Evolutionary conservation across 192 early-diverging fungal species (phyloP).

Genomic region (Funneliformis mosseae): DNA sequence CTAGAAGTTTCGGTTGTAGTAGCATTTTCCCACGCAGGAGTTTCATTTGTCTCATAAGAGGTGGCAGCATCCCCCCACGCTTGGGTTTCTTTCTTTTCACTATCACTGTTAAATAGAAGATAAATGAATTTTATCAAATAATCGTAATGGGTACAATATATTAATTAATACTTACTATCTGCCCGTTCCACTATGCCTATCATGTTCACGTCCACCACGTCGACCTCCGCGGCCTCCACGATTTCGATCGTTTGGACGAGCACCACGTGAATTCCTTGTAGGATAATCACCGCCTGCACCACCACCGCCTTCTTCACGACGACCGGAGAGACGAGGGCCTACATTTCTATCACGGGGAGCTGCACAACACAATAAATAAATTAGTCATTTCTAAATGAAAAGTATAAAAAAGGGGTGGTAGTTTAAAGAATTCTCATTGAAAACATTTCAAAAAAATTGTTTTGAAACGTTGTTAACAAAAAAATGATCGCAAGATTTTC

Average conservation of each 20-base stretch:
- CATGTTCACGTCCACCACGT: slow-evolving; percentile 72
- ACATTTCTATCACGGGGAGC: slow-evolving; percentile 32
- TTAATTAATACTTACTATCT: slow-evolving; percentile 44
- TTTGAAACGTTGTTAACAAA: background rate
- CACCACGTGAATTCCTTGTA: slow-evolving; percentile 49
- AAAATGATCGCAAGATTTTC: background rate
- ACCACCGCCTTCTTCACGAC: slow-evolving; percentile 40
- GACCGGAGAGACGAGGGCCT: slow-evolving; percentile 32
- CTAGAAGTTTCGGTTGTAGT: slow-evolving; percentile 44
- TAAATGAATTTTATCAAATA: slow-evolving; percentile 15
- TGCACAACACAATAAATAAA: background rate
- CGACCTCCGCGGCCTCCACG: slow-evolving; percentile 59
- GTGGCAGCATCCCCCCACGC: slow-evolving; percentile 75
- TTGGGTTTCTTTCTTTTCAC: slow-evolving; percentile 90
- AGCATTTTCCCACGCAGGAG: slow-evolving; percentile 39
- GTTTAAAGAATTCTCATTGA: background rate
- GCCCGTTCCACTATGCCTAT: slow-evolving; percentile 86
- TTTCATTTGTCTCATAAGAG: slow-evolving; percentile 54
- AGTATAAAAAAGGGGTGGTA: too few species aligned
- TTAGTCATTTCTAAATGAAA: background rate
- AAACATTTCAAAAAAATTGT: background rate
- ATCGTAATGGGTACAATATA: background rate
- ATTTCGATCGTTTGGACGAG: slow-evolving; percentile 46
- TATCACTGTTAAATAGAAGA: slow-evolving; percentile 52
- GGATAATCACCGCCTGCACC: slow-evolving; percentile 45